Evolutionary conservation across 441 rosid species (phyloP).

Genomic region (Populus hybrid): DNA sequence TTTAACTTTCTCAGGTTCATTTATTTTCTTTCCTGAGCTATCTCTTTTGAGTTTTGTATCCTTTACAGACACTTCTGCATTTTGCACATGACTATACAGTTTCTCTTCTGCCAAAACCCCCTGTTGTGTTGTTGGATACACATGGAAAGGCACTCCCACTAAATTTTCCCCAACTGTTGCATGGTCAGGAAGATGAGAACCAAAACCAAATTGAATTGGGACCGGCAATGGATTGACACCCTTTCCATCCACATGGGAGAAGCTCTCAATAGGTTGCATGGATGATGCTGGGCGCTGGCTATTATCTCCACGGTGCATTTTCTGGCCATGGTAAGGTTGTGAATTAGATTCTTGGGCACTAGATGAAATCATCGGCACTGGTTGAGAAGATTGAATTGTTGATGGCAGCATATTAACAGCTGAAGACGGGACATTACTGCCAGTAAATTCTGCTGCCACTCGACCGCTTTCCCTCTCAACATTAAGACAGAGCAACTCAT

Average conservation of each 20-base stretch:
- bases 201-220: conserved; percentile 44
- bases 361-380: conserved; percentile 26
- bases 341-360: conserved; percentile 40
- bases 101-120: conserved; percentile 45
- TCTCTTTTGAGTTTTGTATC: conserved; percentile 56
- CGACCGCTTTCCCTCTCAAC: conserved; percentile 33
- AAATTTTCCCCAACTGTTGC: conserved; percentile 38
- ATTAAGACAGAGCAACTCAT: conserved; percentile 41
- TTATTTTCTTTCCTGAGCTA: conserved; percentile 44
- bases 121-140: conserved; percentile 33
- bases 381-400: conserved; percentile 35
- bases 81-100: conserved; percentile 31
- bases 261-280: conserved; percentile 33
- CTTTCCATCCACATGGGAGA: conserved; percentile 42
- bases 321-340: conserved; percentile 43
- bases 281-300: conserved; percentile 42
- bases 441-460: conserved; percentile 35
- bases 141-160: conserved; percentile 32
- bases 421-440: conserved; percentile 30
- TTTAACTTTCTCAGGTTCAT: conserved; percentile 46
- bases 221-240: conserved; percentile 35
- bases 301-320: conserved; percentile 33
- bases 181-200: conserved; percentile 41
- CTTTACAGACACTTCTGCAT: conserved; percentile 38
- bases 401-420: conserved; percentile 37